Evolutionary conservation across 2,329 filamentous ascomycete species (phyloP), one percentile per base, ranked within the genome.

Genomic region (Claviceps humidiphila): DNA sequence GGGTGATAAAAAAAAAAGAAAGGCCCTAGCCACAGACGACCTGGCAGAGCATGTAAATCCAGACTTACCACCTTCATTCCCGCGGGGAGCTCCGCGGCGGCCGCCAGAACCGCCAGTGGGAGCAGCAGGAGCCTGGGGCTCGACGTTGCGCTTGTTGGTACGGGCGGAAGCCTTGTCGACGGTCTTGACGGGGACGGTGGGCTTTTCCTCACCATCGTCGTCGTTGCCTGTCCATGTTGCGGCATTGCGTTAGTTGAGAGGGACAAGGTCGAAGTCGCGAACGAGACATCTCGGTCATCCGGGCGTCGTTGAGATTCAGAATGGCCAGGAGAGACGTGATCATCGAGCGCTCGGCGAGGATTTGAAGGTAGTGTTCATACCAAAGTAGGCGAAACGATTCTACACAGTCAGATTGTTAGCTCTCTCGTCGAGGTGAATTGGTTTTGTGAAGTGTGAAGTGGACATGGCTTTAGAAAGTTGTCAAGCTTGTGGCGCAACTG

Each of bases 351-450:
- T 34, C 30, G 30, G 30, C 57, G 53, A 58, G 55, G 53, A 52
- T 55, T 58, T 54, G 60, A 56, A 34, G 30, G 58, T 50, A 57
- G 57, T 17, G 57, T 60, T 67, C 73, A 66, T 95, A 97, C 93
- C 91, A 81, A 98, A 89, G 77, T 95, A 85, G 81, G 93, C 91
- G 81, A 87, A 97, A 68, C 87, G 84, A 81, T 98, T 98, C 93
- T 97, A 62, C 26, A 42, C 41, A 5, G 14, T 30, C 14, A 9
- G 16, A 9, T 2, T 9, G 43, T 53, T 43, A 53, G 52, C 48
- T 39, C 9, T 43, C 11, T 20, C 7, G 14, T 39, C 34, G 34
- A 44, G 1, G 8, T 6, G 2, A 11, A 43, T 22, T 50, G 24
- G 30, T 9, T 11, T 34, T 34, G 30, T 22, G 39, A 41, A 41